Percentiles rank a stretch among this genome's conserved stretches.
Conservation (phyloP, 116 monocot genomes). For the Phalaenopsis hybrid region DNA sequence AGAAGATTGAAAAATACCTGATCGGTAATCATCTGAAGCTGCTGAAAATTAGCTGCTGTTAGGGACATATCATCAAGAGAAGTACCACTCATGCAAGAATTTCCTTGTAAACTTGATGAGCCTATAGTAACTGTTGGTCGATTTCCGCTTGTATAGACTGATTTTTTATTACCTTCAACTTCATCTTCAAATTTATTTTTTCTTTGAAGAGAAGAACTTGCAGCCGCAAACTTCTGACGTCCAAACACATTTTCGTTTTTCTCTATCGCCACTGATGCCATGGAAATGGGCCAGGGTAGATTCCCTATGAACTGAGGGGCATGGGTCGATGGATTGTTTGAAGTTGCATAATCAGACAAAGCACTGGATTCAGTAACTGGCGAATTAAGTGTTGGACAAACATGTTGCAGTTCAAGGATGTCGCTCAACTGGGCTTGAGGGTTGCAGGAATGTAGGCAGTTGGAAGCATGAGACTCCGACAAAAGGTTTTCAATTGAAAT, state of each 20-base stretch:
- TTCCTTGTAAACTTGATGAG: slow-evolving; percentile 19
- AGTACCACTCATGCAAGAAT: slow-evolving; percentile 18
- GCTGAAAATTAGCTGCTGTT: slow-evolving; percentile 36
- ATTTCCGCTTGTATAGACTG: background rate
- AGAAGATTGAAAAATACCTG: slow-evolving; percentile 36
- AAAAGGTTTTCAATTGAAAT: slow-evolving; percentile 19
- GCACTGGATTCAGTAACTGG: slow-evolving; percentile 12
- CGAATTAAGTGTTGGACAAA: slow-evolving; percentile 15
- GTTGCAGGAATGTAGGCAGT: slow-evolving; percentile 7
- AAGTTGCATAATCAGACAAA: slow-evolving; percentile 13
- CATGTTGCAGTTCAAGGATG: slow-evolving; percentile 15
- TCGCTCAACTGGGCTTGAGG: slow-evolving; percentile 12
- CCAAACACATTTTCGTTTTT: slow-evolving; percentile 14
- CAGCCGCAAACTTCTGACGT: slow-evolving; percentile 8
- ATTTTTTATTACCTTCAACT: slow-evolving; percentile 8
- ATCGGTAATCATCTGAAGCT: slow-evolving; percentile 56
- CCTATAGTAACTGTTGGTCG: slow-evolving; percentile 13
- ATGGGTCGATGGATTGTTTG: slow-evolving; percentile 8
- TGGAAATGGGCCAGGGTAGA: slow-evolving; percentile 8
- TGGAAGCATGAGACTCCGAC: slow-evolving; percentile 16
- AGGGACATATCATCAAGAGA: slow-evolving; percentile 21
- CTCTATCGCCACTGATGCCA: slow-evolving; percentile 7
- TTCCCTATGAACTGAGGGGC: slow-evolving; percentile 10
- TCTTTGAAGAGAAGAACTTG: slow-evolving; percentile 15
- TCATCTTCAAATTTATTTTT: slow-evolving; percentile 14